Evolutionary conservation across 2,329 filamentous ascomycete species (phyloP).

Genomic region (Colletotrichum tropicale): DNA sequence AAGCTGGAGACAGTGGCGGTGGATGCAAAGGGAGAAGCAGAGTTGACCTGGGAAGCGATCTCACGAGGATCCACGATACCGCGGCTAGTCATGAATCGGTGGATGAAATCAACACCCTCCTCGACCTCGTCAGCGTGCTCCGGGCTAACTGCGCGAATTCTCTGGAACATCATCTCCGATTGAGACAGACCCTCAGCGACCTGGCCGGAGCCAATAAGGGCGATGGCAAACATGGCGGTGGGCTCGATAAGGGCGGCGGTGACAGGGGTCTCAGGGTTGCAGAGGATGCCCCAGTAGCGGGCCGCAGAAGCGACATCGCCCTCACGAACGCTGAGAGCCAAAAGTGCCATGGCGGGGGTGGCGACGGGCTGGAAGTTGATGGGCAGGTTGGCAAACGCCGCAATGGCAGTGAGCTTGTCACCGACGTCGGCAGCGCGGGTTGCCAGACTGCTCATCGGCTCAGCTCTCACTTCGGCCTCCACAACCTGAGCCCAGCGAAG

Average conservation of each 20-base stretch:
- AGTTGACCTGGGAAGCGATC: conserved; percentile 51
- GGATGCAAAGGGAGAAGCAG: conserved; percentile 58
- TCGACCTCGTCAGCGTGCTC: conserved; percentile 82
- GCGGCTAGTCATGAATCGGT: conserved; percentile 62
- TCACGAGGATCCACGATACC: conserved; percentile 61
- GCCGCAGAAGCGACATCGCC: conserved; percentile 80
- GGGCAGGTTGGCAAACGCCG: conserved; percentile 67
- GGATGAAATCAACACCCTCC: conserved; percentile 77
- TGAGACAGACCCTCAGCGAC: conserved; percentile 81
- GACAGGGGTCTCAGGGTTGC: conserved; percentile 63
- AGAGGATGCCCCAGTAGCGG: conserved; percentile 80
- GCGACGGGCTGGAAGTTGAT: conserved; percentile 53
- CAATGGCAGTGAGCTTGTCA: conserved; percentile 69
- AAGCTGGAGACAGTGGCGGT: conserved; percentile 64
- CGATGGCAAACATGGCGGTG: conserved; percentile 87
- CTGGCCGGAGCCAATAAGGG: conserved; percentile 84
- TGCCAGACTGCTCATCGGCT: conserved; percentile 75
- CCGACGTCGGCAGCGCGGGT: conserved; percentile 81
- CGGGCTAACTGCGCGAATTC: conserved; percentile 68
- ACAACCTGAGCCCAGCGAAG: conserved; percentile 74
- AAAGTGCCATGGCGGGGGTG: conserved; percentile 75
- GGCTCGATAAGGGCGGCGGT: conserved; percentile 79
- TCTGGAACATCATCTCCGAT: conserved; percentile 84
- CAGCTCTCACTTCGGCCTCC: conserved; percentile 59
- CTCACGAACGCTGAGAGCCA: conserved; percentile 84